Conservation (phyloP, 495 filamentous ascomycete species). For the Friedmanniomyces simplex region DNA sequence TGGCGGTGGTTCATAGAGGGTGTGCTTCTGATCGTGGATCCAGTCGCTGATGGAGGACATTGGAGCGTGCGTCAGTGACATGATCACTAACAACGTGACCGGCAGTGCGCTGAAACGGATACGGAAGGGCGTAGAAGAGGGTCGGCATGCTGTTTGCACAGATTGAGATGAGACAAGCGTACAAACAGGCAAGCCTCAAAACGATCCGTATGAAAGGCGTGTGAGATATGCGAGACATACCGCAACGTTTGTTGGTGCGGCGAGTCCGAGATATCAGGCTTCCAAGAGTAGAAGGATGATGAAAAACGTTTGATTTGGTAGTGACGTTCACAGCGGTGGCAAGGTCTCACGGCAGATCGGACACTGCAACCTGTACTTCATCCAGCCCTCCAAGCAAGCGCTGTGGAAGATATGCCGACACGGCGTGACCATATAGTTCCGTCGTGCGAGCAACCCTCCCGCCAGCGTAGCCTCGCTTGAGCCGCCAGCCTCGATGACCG, state of each 20-base stretch:
- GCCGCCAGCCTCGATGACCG: conserved; percentile 52
- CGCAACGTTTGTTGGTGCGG: too few species aligned
- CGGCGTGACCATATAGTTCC: conserved; percentile 92
- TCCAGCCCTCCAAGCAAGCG: conserved; percentile 89
- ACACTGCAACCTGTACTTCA: conserved; percentile 84
- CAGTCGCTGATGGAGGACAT: background rate
- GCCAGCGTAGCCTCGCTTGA: conserved; percentile 40
- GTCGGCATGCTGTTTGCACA: background rate
- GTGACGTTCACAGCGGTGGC: conserved; percentile 55
- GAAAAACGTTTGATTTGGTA: too few species aligned
- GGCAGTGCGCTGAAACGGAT: background rate
- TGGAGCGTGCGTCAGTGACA: background rate
- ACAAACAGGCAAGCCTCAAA: background rate
- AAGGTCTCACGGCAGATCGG: conserved; percentile 89
- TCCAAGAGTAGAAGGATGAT: too few species aligned
- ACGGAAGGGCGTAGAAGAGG: background rate
- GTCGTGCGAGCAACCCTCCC: conserved; percentile 62
- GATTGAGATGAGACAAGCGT: background rate
- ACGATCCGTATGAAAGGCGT: background rate
- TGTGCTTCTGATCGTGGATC: background rate
- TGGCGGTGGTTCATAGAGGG: background rate
- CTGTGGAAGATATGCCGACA: conserved; percentile 96
- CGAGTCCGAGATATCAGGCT: too few species aligned
- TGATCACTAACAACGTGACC: background rate
- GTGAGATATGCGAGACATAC: background rate